These are phyloP conservation scores for Dothistroma septosporum DNA, from an alignment of 2,329 filamentous ascomycete species.

Conservation along the genomic window DNA sequence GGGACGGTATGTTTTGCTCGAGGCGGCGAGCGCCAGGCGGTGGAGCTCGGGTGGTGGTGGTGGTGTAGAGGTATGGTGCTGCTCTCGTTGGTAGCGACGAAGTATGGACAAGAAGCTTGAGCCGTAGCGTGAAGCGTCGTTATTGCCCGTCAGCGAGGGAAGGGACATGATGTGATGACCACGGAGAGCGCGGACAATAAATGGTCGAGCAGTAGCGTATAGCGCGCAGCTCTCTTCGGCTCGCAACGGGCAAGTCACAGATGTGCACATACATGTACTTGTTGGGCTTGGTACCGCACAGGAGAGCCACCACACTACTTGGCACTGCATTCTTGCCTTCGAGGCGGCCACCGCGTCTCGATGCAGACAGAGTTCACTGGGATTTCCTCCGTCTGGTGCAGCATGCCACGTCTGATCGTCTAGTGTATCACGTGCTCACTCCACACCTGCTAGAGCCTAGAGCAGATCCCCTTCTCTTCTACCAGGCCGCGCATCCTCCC, in stretches of 20 bases:
- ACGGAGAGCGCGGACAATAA: no score
- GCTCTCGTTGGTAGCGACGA: background rate
- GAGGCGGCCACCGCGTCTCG: background rate
- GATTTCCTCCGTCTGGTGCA: background rate
- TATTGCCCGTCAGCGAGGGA: no score
- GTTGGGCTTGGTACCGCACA: background rate
- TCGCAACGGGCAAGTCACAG: background rate
- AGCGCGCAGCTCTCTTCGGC: background rate
- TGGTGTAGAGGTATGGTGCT: no score
- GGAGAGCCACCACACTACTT: background rate
- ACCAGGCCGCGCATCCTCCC: background rate
- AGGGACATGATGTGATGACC: no score
- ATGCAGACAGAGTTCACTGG: background rate
- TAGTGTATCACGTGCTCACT: background rate
- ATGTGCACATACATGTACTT: no score
- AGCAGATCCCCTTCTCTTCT: slow-evolving; percentile 10
- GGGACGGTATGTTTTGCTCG: background rate
- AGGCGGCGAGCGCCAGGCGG: background rate
- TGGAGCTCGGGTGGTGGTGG: background rate
- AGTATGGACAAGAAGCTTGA: background rate
- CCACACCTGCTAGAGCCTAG: slow-evolving; percentile 1
- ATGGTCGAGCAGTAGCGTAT: background rate
- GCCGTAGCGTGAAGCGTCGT: no score
- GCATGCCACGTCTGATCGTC: background rate
- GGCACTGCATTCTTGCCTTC: background rate